phyloP scores from a whole-genome alignment of 2,329 filamentous ascomycete species.

The Plectosphaerella sp. region DNA sequence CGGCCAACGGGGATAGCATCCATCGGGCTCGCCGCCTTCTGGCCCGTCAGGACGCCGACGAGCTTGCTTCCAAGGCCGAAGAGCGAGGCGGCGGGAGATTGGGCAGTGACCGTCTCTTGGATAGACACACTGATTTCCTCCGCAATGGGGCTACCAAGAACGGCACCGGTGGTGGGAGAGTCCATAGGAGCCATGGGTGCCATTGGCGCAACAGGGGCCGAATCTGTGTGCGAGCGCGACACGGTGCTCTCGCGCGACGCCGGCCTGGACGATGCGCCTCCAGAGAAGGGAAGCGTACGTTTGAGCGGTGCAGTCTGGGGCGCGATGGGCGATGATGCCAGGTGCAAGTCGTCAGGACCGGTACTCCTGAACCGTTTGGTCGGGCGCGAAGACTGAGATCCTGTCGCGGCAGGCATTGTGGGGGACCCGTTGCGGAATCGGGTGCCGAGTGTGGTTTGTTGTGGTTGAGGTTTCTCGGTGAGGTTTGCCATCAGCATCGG shows the following conservation, averaged over 20 bases:
- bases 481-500: too few relatives aligned
- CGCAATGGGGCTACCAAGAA: neutral
- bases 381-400: too few relatives aligned
- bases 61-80: neutral
- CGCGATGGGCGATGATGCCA: neutral
- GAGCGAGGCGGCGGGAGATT: neutral
- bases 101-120: neutral
- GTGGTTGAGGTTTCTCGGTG: too few relatives aligned
- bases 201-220: neutral
- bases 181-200: constrained; percentile 1
- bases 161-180: neutral
- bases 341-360: too few relatives aligned
- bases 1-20: neutral
- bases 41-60: neutral
- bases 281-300: neutral
- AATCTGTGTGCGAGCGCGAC: neutral
- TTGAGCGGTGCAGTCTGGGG: constrained; percentile 1
- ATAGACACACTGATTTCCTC: neutral
- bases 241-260: neutral
- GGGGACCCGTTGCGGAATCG: too few relatives aligned
- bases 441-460: too few relatives aligned
- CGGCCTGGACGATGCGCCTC: neutral
- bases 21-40: neutral
- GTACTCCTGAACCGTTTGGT: too few relatives aligned
- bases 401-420: too few relatives aligned